These are phyloP conservation scores for Fibroporia radiculosa DNA, from an alignment of 768 basidiomycete species.

Conservation along the genomic window DNA sequence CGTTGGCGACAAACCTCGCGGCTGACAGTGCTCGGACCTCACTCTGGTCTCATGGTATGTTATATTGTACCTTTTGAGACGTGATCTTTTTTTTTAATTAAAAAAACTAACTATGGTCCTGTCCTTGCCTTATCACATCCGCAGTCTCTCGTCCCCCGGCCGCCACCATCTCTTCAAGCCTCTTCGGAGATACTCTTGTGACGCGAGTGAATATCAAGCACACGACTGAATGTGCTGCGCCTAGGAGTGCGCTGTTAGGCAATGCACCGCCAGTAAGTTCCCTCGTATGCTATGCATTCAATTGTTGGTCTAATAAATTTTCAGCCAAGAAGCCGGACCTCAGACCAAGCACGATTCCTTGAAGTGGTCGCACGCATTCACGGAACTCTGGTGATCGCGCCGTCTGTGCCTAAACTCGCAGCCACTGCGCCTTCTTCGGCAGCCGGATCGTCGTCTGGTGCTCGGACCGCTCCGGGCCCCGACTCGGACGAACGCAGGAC, in stretches of 20 bases:
- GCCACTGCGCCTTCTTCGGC: background rate
- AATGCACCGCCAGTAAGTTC: background rate
- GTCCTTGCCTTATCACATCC: background rate
- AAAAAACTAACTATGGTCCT: no score
- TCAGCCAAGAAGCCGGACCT: background rate
- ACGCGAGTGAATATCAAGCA: background rate
- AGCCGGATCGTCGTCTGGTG: background rate
- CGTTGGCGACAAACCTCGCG: background rate
- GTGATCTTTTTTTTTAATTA: background rate
- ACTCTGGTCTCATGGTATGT: constrained; percentile 3
- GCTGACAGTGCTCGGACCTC: background rate
- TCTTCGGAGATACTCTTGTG: constrained; percentile 12
- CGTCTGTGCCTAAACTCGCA: constrained; percentile 31
- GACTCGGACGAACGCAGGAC: background rate
- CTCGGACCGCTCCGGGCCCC: background rate
- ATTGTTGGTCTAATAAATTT: no score
- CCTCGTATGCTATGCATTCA: no score
- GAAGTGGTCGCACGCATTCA: constrained; percentile 63
- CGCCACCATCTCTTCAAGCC: constrained; percentile 10
- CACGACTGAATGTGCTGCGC: constrained; percentile 16
- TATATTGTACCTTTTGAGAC: background rate
- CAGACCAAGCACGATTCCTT: constrained; percentile 30
- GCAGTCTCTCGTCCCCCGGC: constrained; percentile 3
- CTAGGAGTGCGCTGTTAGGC: constrained; percentile 38
- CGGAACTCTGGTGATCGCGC: constrained; percentile 52